These are phyloP conservation scores for Aspergillus panamensis DNA, from an alignment of 495 filamentous ascomycete species.

Conservation along the genomic window DNA sequence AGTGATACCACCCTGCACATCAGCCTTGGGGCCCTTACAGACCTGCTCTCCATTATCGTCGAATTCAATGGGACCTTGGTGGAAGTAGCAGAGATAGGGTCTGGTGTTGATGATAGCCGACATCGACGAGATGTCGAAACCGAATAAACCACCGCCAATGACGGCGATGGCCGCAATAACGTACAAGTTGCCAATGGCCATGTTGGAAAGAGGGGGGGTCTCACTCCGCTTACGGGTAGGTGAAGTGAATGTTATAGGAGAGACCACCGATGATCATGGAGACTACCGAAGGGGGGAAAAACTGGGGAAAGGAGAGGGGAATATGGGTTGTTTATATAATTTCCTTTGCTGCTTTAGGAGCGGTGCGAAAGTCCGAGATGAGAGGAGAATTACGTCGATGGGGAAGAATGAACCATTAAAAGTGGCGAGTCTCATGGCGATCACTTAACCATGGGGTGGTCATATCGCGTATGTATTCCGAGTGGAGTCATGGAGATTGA, in stretches of 20 bases:
- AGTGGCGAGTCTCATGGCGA: background rate
- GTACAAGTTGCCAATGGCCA: conserved; percentile 62
- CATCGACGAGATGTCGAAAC: conserved; percentile 83
- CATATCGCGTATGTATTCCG: background rate
- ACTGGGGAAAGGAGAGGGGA: conserved; percentile 11
- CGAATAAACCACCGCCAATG: conserved; percentile 75
- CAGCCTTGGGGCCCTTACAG: conserved; percentile 48
- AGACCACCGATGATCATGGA: background rate
- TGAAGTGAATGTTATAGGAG: background rate
- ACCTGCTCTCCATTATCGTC: conserved; percentile 22
- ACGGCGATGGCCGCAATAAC: conserved; percentile 72
- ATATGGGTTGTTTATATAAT: background rate
- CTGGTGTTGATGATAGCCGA: conserved; percentile 63
- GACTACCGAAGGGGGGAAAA: background rate
- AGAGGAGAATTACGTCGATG: background rate
- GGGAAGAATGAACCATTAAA: background rate
- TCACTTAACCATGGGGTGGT: background rate
- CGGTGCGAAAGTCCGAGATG: background rate
- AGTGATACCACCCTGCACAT: conserved; percentile 58
- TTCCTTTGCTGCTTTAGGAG: background rate
- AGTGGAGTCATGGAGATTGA: background rate
- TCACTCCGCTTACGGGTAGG: background rate
- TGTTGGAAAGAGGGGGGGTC: conserved; percentile 3
- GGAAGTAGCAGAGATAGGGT: conserved; percentile 62
- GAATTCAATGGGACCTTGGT: conserved; percentile 37